Evolutionary conservation across 2,329 filamentous ascomycete species (phyloP).

Genomic region (Penicillium sp.): DNA sequence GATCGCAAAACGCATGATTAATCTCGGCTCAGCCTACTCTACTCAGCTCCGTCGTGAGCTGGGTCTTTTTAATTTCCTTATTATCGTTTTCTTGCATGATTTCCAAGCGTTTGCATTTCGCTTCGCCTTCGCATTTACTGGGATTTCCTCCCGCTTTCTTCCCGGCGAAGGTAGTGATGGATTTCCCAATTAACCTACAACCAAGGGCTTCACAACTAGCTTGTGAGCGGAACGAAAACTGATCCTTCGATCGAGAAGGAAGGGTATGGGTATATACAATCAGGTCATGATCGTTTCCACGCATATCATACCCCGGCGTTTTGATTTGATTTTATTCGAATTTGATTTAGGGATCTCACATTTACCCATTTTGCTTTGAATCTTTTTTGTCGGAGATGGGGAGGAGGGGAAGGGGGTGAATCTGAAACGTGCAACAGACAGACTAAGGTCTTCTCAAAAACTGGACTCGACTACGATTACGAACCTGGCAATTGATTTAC

Average conservation of each 20-base stretch:
- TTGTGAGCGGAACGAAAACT: too few relatives aligned
- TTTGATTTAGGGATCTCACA: neutral
- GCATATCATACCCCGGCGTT: constrained; percentile 33
- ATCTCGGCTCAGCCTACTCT: neutral
- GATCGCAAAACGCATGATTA: constrained; percentile 15
- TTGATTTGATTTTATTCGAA: constrained; percentile 15
- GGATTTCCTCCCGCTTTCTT: constrained; percentile 3
- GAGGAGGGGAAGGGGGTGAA: too few relatives aligned
- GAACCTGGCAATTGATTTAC: too few relatives aligned
- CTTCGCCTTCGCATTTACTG: constrained; percentile 6
- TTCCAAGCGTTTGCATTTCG: constrained; percentile 19
- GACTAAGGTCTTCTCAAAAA: too few relatives aligned
- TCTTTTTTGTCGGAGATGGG: too few relatives aligned
- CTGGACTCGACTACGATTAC: too few relatives aligned
- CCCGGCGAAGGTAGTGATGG: constrained; percentile 12
- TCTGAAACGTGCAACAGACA: too few relatives aligned
- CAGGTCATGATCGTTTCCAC: constrained; percentile 25
- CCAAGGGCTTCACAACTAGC: too few relatives aligned
- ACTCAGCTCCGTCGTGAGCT: neutral
- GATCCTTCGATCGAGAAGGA: too few relatives aligned
- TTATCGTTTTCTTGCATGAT: constrained; percentile 10
- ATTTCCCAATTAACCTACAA: neutral
- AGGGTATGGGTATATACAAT: constrained; percentile 18
- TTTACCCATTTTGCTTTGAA: neutral
- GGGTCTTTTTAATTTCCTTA: neutral